Conservation (phyloP, 1,139 yeast species). For the Spathaspora sp. region DNA sequence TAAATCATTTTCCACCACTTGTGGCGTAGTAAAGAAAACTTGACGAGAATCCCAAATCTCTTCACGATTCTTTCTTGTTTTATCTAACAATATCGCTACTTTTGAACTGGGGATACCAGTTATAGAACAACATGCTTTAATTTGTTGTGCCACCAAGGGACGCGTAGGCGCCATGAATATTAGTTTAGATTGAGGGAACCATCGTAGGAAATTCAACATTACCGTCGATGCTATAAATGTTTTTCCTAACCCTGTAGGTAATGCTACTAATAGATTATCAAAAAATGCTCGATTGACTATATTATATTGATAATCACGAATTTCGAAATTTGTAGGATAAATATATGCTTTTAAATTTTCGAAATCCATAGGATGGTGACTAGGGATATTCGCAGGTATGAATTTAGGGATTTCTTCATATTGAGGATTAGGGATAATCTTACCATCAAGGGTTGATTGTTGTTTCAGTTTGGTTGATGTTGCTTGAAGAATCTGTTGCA, state of each 20-base stretch:
- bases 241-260: slow-evolving; percentile 97
- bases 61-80: slow-evolving; percentile 60
- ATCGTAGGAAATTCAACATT: slow-evolving; percentile 83
- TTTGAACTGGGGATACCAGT: slow-evolving; percentile 78
- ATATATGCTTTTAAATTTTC: slow-evolving; percentile 52
- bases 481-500: slow-evolving; percentile 7
- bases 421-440: background rate
- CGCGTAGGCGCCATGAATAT: slow-evolving; percentile 96
- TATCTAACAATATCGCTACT: slow-evolving; percentile 81
- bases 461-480: background rate
- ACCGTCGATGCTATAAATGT: slow-evolving; percentile 95
- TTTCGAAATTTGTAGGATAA: slow-evolving; percentile 82
- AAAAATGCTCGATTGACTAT: slow-evolving; percentile 73
- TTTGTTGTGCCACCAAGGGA: slow-evolving; percentile 97
- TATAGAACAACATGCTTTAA: slow-evolving; percentile 86
- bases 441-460: slow-evolving; percentile 9
- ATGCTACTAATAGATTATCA: slow-evolving; percentile 78
- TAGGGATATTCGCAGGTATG: slow-evolving; percentile 21
- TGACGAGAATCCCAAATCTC: slow-evolving; percentile 74
- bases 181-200: slow-evolving; percentile 78
- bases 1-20: slow-evolving; percentile 90
- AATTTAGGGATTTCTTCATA: slow-evolving; percentile 10
- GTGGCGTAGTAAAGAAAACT: slow-evolving; percentile 94
- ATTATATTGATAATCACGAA: slow-evolving; percentile 84
- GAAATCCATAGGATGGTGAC: slow-evolving; percentile 52